phyloP scores from a whole-genome alignment of 2,329 filamentous ascomycete species.

The Chaetomiaceae sp. region DNA sequence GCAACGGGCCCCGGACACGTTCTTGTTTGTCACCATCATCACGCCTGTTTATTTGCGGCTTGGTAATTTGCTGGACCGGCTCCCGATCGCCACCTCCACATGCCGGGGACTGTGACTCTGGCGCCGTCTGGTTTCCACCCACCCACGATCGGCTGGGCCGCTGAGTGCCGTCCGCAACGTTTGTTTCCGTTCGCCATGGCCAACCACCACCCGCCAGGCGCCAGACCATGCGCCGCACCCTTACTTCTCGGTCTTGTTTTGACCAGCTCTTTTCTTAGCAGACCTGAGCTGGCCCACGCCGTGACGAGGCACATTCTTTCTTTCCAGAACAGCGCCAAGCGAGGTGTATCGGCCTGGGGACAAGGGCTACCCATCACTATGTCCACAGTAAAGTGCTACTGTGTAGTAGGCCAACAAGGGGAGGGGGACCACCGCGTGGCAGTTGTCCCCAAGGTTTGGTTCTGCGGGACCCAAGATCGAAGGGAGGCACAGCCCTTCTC shows the following conservation, averaged over 20 bases:
- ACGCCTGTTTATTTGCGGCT: neutral
- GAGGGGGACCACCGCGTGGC: no score
- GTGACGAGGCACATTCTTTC: neutral
- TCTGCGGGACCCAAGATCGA: neutral
- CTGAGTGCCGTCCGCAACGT: neutral
- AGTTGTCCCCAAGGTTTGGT: neutral
- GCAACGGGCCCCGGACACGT: no score
- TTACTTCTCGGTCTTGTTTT: neutral
- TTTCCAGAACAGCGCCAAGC: no score
- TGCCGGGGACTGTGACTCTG: neutral
- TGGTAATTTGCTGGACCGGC: neutral
- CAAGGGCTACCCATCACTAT: no score
- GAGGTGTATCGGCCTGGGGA: no score
- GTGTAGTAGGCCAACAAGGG: neutral
- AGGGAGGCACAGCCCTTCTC: neutral
- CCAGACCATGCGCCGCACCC: neutral
- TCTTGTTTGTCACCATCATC: neutral
- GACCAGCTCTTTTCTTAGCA: neutral
- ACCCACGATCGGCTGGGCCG: neutral
- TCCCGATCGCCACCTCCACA: neutral
- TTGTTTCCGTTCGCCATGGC: no score
- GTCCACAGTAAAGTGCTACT: no score
- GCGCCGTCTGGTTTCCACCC: neutral
- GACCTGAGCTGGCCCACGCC: neutral
- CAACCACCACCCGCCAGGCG: neutral